phyloP scores from a whole-genome alignment of 768 basidiomycete genomes.

The Lactifluus hygrophoroides region DNA sequence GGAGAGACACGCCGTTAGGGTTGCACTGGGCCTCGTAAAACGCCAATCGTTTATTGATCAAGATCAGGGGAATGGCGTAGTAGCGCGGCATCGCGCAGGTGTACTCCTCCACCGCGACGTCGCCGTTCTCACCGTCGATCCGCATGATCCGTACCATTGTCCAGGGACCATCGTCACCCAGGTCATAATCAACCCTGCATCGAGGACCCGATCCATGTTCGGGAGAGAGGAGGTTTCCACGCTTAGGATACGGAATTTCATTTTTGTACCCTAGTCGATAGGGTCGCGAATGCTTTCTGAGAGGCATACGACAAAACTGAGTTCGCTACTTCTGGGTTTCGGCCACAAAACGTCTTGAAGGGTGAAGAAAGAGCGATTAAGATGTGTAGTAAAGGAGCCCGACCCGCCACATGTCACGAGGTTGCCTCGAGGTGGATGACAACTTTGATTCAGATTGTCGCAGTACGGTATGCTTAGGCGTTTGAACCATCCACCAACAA shows the following conservation, averaged over 20 bases:
- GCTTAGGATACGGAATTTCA: not conserved
- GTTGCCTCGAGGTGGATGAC: not conserved
- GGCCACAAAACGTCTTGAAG: not conserved
- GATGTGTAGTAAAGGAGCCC: not conserved
- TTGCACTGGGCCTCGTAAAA: slow-evolving; percentile 10
- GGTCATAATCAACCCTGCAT: not conserved
- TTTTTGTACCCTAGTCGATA: not conserved
- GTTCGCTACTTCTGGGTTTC: not conserved
- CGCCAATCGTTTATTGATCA: slow-evolving; percentile 12
- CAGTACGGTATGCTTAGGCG: not conserved
- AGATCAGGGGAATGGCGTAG: slow-evolving; percentile 15
- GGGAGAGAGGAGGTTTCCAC: not conserved
- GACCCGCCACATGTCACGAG: not conserved
- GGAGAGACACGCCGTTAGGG: slow-evolving; percentile 2
- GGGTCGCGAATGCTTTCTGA: not conserved
- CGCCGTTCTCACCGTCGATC: not conserved
- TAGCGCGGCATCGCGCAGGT: slow-evolving; percentile 7
- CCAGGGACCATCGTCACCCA: slow-evolving; percentile 6
- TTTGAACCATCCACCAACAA: not conserved
- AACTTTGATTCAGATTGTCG: not conserved
- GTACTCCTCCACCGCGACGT: not conserved
- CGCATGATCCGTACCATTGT: not conserved
- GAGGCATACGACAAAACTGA: not conserved
- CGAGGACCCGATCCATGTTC: not conserved
- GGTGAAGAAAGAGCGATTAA: not conserved